Conservation (phyloP, 176 grass and related monocot species). For the Thinopyrum elongatum region DNA sequence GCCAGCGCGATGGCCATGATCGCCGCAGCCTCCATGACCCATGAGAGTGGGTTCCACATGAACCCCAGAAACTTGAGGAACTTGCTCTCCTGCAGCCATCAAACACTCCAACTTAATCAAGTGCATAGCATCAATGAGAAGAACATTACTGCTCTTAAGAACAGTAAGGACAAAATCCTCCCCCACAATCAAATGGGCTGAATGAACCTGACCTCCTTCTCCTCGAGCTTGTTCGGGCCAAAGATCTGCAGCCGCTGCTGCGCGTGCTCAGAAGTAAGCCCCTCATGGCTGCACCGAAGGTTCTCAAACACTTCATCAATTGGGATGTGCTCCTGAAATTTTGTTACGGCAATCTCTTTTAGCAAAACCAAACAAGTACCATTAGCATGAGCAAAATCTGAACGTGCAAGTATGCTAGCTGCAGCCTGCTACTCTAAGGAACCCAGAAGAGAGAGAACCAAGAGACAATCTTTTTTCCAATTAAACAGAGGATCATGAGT, state of each 20-base stretch:
- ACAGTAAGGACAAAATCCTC: no score
- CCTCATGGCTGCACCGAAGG: not conserved
- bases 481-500: not conserved
- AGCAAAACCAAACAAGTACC: not conserved
- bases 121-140: not conserved
- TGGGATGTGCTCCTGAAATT: slow-evolving; percentile 11
- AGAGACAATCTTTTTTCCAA: not conserved
- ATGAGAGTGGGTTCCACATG: slow-evolving; percentile 18
- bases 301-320: slow-evolving; percentile 5
- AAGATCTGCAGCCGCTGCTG: slow-evolving; percentile 13
- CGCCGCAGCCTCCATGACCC: slow-evolving; percentile 16
- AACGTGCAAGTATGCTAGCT: not conserved
- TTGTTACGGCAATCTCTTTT: not conserved
- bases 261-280: not conserved
- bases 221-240: slow-evolving; percentile 14
- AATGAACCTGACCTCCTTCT: slow-evolving; percentile 5
- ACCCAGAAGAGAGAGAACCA: not conserved
- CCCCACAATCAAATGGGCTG: no score
- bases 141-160: no score
- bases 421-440: not conserved
- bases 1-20: slow-evolving; percentile 15
- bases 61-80: slow-evolving; percentile 14
- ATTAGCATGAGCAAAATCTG: not conserved
- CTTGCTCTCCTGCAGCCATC: not conserved
- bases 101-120: not conserved